A percentile compares a stretch with the other conserved stretches of the same genome.
phyloP scores from a whole-genome alignment of 805 yeast genomes.

The Saccharomycopsis selenospora region DNA sequence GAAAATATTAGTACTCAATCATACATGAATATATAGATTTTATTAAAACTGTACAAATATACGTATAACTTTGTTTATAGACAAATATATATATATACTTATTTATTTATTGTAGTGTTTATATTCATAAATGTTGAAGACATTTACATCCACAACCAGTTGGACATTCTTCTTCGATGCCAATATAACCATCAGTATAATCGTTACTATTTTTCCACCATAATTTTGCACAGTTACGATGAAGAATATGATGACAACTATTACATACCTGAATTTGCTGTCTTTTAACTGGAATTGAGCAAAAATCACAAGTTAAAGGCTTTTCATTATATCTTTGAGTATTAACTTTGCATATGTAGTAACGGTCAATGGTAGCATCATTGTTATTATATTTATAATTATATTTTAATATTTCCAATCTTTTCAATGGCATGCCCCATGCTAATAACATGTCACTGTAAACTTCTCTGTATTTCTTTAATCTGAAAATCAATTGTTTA shows the following conservation, averaged over 20 bases:
- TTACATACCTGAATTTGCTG: slow-evolving; percentile 56
- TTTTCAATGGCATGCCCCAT: slow-evolving; percentile 80
- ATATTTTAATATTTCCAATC: slow-evolving; percentile 72
- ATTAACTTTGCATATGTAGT: slow-evolving; percentile 1
- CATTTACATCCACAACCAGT: slow-evolving; percentile 84
- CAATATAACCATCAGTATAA: slow-evolving; percentile 8
- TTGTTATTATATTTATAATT: slow-evolving; percentile 33
- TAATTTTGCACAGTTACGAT: slow-evolving; percentile 64
- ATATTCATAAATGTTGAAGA: slow-evolving; percentile 28
- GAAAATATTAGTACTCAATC: background rate
- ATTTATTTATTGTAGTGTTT: background rate
- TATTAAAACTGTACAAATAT: background rate
- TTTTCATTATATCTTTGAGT: slow-evolving; percentile 23
- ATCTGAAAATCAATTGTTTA: slow-evolving; percentile 5
- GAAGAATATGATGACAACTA: slow-evolving; percentile 72
- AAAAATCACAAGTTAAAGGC: slow-evolving; percentile 51
- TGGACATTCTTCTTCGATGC: slow-evolving; percentile 48
- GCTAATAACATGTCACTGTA: slow-evolving; percentile 70
- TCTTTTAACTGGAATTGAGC: slow-evolving; percentile 54
- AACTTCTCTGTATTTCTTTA: slow-evolving; percentile 39
- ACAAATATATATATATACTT: background rate
- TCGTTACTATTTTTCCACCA: slow-evolving; percentile 60
- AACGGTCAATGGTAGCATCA: slow-evolving; percentile 27
- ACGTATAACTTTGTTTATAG: background rate
- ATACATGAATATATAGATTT: background rate